Percentiles rank a stretch among this genome's conserved stretches.
Evolutionary conservation across 257 asterid species (phyloP).

Genomic region (Ehretia macrophylla): DNA sequence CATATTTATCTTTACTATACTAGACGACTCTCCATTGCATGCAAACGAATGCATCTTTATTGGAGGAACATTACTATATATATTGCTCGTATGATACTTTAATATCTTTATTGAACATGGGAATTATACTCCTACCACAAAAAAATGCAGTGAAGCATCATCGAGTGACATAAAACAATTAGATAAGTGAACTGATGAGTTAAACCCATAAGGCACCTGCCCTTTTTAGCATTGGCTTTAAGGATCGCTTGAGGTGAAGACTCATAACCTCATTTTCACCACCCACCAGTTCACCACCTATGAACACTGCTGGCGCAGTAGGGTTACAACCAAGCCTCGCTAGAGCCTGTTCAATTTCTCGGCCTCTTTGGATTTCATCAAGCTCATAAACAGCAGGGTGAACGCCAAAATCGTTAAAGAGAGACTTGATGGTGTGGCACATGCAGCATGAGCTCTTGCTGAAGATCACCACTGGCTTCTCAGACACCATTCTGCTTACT

Average conservation of each 20-base stretch:
- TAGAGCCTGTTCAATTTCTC: slow-evolving; percentile 71
- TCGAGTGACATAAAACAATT: too few species aligned
- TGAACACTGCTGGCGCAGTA: slow-evolving; percentile 59
- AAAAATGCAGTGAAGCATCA: too few species aligned
- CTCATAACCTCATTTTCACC: slow-evolving; percentile 75
- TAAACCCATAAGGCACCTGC: slow-evolving; percentile 83
- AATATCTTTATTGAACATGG: too few species aligned
- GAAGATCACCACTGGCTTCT: slow-evolving; percentile 72
- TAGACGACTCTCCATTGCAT: too few species aligned
- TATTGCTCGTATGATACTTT: too few species aligned
- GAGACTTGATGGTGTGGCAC: slow-evolving; percentile 57
- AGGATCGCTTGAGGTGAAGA: slow-evolving; percentile 61
- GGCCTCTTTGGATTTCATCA: slow-evolving; percentile 51
- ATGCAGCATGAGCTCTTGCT: slow-evolving; percentile 71
- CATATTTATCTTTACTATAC: too few species aligned
- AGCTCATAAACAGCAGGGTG: slow-evolving; percentile 61
- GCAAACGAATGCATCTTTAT: too few species aligned
- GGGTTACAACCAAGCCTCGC: slow-evolving; percentile 46
- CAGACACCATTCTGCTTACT: slow-evolving; percentile 53
- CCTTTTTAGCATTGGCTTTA: slow-evolving; percentile 56
- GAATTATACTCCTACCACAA: too few species aligned
- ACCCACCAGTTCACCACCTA: slow-evolving; percentile 66
- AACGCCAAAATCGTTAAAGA: slow-evolving; percentile 61
- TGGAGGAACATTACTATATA: too few species aligned
- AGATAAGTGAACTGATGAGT: not conserved